These are phyloP conservation scores for Nevesoporus exiguus DNA, from an alignment of 768 basidiomycete genomes.

Conservation along the genomic window DNA sequence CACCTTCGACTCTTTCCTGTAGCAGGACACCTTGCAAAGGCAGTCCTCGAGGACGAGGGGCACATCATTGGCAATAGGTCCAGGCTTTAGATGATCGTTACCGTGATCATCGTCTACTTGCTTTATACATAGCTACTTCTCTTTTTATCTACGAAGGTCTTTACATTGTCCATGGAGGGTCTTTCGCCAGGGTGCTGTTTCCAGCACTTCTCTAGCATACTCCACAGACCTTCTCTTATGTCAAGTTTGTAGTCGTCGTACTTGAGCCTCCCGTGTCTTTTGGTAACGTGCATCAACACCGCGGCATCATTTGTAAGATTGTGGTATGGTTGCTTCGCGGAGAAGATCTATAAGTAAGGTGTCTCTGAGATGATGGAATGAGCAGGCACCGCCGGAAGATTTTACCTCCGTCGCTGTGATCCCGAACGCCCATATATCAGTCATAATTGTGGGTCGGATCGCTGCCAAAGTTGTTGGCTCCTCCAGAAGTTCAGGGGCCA, in stretches of 20 bases:
- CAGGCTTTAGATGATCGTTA: conserved; percentile 22
- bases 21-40: conserved; percentile 61
- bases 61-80: conserved; percentile 20
- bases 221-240: conserved; percentile 20
- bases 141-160: conserved; percentile 20
- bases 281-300: conserved; percentile 18
- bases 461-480: conserved; percentile 11
- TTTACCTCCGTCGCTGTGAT: conserved; percentile 37
- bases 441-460: conserved; percentile 21
- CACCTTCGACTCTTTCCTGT: conserved; percentile 49
- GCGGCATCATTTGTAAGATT: conserved; percentile 10
- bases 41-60: conserved; percentile 55
- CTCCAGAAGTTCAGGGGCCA: conserved; percentile 36
- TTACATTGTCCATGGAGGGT: conserved; percentile 14
- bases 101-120: no score
- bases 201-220: conserved; percentile 21
- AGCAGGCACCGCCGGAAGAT: neutral
- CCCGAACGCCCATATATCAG: conserved; percentile 38
- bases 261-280: conserved; percentile 7
- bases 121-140: conserved; percentile 10
- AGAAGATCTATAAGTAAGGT: conserved; percentile 21
- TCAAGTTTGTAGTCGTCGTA: conserved; percentile 20
- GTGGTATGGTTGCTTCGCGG: conserved; percentile 20
- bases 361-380: neutral
- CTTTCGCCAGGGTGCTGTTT: conserved; percentile 7